Evolutionary conservation across 768 basidiomycete species (phyloP).

Genomic region (Phylloporus arenicola): DNA sequence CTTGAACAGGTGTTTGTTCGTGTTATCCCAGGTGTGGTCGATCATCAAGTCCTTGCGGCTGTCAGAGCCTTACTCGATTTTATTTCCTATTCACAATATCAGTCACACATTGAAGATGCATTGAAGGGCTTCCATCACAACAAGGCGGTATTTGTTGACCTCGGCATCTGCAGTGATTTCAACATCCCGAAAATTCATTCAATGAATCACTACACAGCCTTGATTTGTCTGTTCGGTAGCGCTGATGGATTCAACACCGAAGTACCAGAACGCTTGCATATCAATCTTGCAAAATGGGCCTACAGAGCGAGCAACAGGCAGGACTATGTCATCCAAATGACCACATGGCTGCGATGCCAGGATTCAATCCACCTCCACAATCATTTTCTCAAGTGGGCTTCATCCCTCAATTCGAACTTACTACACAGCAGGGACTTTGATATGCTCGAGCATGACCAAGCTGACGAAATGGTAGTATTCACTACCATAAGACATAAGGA

Average conservation of each 20-base stretch:
- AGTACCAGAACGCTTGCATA: conserved; percentile 34
- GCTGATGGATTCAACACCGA: conserved; percentile 35
- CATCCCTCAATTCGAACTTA: no score
- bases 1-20: neutral
- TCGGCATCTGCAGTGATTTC: conserved; percentile 27
- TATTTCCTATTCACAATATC: conserved; percentile 34
- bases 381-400: no score
- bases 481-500: no score
- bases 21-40: neutral
- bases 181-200: conserved; percentile 36
- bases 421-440: no score
- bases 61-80: conserved; percentile 32
- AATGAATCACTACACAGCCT: conserved; percentile 22
- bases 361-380: neutral
- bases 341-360: conserved; percentile 1
- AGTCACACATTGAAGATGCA: conserved; percentile 28
- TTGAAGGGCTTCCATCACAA: conserved; percentile 24
- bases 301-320: conserved; percentile 23
- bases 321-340: conserved; percentile 7
- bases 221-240: conserved; percentile 27
- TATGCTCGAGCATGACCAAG: no score
- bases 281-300: conserved; percentile 33
- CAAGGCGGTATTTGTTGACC: conserved; percentile 27
- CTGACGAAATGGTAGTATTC: no score
- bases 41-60: neutral